These are phyloP conservation scores for Neobulgaria alba DNA, from an alignment of 2,329 filamentous ascomycete species.

Conservation along the genomic window DNA sequence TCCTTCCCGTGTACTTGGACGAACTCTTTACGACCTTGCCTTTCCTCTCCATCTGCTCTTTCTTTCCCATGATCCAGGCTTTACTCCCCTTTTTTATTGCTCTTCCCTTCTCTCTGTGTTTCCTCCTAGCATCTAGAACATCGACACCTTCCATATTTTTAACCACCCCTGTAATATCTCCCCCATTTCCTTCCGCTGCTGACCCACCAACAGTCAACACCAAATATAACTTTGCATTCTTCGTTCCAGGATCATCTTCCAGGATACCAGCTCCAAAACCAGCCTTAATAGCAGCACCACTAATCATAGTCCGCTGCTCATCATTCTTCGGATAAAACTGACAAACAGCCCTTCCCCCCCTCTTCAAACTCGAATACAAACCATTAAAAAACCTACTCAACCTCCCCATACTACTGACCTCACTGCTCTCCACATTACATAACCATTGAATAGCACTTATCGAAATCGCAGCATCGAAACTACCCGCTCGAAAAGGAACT, in stretches of 20 bases:
- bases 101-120: constrained; percentile 37
- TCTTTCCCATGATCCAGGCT: constrained; percentile 76
- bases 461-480: constrained; percentile 90
- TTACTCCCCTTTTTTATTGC: constrained; percentile 73
- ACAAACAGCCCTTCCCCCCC: constrained; percentile 85
- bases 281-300: constrained; percentile 78
- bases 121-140: constrained; percentile 61
- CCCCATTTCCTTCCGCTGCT: constrained; percentile 39
- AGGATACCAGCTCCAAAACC: constrained; percentile 92
- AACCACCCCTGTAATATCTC: constrained; percentile 87
- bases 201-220: constrained; percentile 78
- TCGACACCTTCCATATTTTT: constrained; percentile 83
- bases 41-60: constrained; percentile 88
- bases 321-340: constrained; percentile 99
- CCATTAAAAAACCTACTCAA: constrained; percentile 86
- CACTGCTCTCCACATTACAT: constrained; percentile 86
- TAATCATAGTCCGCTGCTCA: constrained; percentile 85
- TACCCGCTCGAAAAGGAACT: constrained; percentile 82
- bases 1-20: constrained; percentile 90
- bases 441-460: constrained; percentile 98
- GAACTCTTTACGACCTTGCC: constrained; percentile 88
- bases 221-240: constrained; percentile 93
- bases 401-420: constrained; percentile 71
- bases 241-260: constrained; percentile 92
- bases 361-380: constrained; percentile 71